Conservation (phyloP, 2,329 filamentous ascomycete species). For the Aspergillus transmontanensis region DNA sequence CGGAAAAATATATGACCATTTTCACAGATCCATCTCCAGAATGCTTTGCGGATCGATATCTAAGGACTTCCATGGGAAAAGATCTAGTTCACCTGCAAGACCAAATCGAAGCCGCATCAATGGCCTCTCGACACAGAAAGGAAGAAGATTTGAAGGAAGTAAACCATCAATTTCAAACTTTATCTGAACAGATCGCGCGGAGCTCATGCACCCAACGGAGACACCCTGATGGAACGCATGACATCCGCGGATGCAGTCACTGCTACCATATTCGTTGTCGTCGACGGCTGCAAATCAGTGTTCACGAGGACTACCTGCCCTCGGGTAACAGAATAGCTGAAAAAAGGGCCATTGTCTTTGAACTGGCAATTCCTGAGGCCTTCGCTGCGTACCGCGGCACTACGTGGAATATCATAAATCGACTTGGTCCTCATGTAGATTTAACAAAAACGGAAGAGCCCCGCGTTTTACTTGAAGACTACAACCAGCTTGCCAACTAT, state of each 20-base stretch:
- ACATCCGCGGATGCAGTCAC: slow-evolving; percentile 45
- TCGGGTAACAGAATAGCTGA: slow-evolving; percentile 35
- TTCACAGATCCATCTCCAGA: slow-evolving; percentile 47
- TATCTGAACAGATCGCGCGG: slow-evolving; percentile 37
- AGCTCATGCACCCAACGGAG: slow-evolving; percentile 34
- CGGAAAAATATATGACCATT: slow-evolving; percentile 42
- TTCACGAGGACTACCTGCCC: slow-evolving; percentile 48
- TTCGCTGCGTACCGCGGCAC: slow-evolving; percentile 55
- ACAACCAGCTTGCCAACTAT: slow-evolving; percentile 35
- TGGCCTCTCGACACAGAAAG: slow-evolving; percentile 35
- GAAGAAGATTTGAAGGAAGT: slow-evolving; percentile 40
- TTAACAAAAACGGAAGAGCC: neutral
- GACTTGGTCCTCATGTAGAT: slow-evolving; percentile 37
- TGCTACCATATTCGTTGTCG: slow-evolving; percentile 43
- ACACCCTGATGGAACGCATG: slow-evolving; percentile 27
- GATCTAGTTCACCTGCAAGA: slow-evolving; percentile 33
- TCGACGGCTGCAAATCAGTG: slow-evolving; percentile 46
- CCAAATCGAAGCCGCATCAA: slow-evolving; percentile 39
- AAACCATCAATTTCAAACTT: slow-evolving; percentile 40
- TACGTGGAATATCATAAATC: slow-evolving; percentile 52
- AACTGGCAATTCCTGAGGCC: slow-evolving; percentile 50
- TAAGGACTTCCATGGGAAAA: slow-evolving; percentile 31
- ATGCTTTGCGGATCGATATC: slow-evolving; percentile 54
- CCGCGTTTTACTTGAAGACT: slow-evolving; percentile 30
- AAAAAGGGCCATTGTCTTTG: slow-evolving; percentile 55